Evolutionary conservation across 805 yeast species (phyloP), one percentile per base, ranked within the genome.

Genomic region (Metschnikowia noctiluminum): DNA sequence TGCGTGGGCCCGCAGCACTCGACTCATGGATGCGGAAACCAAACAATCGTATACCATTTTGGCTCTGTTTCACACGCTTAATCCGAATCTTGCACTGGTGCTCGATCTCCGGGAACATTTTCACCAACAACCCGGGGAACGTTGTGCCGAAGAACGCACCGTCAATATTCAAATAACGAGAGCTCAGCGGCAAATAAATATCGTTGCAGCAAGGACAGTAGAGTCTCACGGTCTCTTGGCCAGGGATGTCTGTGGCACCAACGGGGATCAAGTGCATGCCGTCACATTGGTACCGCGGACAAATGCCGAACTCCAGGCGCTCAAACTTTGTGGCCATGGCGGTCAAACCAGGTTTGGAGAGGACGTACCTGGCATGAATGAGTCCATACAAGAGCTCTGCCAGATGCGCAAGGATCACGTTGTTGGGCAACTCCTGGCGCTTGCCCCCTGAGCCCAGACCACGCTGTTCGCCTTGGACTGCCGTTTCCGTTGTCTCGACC

Each of bases 111-210:
- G 94, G 89, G 70, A 85, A 90, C 79, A 88, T 86, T 63, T 90
- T 87, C 52, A 94, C 81, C 60, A 94, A 87, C 57, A 94, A 78
- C 2, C 97, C 97, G 0, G 97, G 94, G 70, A 94, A 94, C 34
- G 95, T 84, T 0, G 98, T 89, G 6, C 99, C 98, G 72, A 95
- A 94, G 61, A 86, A 94, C 0, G 98, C 97, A 6, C 99, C 99
- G 67, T 94, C 99, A 38, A 94, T 81, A 62, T 89, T 88, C 49
- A 87, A 71, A 66, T 88, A 91, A 53, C 96, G 76, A n/a, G 91
- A 82, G 48, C 90, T 84, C 48, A 85, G 82, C 1, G 98, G 98
- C 43, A 89, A 69, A 66, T 94, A 94, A 37, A 92, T 76, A 62
- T 94, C 99, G 62, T 85, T 82, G 69, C 99, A 94, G 63, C 92